A percentile compares a stretch with the other conserved stretches of the same genome.
Evolutionary conservation across 2,329 filamentous ascomycete genomes (phyloP).

Genomic region (Calonectria leucothoes): DNA sequence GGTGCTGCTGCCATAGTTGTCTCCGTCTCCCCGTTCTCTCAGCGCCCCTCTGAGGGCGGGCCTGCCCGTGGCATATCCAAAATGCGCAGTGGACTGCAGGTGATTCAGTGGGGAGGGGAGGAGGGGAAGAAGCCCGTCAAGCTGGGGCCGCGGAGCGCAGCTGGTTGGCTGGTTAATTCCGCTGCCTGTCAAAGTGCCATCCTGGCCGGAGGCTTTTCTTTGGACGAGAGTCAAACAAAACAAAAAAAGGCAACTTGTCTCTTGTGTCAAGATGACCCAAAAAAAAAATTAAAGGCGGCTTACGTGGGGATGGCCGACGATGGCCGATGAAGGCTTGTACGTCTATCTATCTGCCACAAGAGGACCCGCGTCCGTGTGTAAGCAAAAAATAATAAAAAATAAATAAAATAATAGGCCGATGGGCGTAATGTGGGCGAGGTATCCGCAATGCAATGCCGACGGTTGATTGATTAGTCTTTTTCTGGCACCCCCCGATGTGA

Average conservation of each 20-base stretch:
- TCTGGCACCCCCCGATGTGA: constrained; percentile 32
- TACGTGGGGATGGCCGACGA: neutral
- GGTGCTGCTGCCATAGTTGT: neutral
- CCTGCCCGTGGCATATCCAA: constrained; percentile 29
- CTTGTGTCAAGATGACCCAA: neutral
- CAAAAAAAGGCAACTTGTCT: too few species aligned
- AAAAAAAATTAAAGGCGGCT: neutral
- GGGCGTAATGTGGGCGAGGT: neutral
- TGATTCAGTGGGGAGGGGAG: constrained; percentile 32
- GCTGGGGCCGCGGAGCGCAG: neutral
- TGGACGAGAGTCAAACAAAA: neutral
- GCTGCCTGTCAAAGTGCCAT: neutral
- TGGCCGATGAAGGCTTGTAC: neutral
- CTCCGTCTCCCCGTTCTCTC: constrained; percentile 5
- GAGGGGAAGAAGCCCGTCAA: constrained; percentile 12
- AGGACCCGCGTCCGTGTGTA: constrained; percentile 18
- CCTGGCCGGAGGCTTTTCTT: neutral
- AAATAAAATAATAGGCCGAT: too few species aligned
- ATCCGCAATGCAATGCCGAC: neutral
- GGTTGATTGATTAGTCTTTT: constrained; percentile 9
- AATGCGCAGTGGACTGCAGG: constrained; percentile 35
- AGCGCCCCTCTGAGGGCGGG: constrained; percentile 22
- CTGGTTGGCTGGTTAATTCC: constrained; percentile 4
- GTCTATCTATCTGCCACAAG: constrained; percentile 8
- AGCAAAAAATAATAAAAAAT: too few species aligned